These are phyloP conservation scores for Cladosporium velox DNA, from an alignment of 2,329 filamentous ascomycete genomes.

Conservation along the genomic window DNA sequence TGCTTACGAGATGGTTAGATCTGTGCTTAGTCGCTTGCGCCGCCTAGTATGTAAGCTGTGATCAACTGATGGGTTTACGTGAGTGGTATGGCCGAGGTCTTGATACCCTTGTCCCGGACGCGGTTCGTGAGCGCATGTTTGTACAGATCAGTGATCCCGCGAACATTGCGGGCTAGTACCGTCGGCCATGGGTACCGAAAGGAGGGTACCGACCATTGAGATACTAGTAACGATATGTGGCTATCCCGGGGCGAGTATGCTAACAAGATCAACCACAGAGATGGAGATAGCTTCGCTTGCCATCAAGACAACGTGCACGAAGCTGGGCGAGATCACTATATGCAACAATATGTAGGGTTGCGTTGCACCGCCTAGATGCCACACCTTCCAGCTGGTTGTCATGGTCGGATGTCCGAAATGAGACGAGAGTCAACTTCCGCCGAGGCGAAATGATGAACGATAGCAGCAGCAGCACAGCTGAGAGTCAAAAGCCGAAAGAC, in stretches of 20 bases:
- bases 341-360: background rate
- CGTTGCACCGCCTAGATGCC: background rate
- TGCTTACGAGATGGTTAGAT: constrained; percentile 1
- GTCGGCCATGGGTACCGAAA: background rate
- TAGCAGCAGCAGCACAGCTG: background rate
- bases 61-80: background rate
- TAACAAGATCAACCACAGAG: background rate
- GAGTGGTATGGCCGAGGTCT: background rate
- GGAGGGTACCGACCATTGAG: background rate
- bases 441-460: background rate
- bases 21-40: background rate
- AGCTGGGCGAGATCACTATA: background rate
- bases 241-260: background rate
- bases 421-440: background rate
- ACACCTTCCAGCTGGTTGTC: background rate
- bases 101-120: background rate
- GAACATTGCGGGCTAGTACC: background rate
- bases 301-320: background rate
- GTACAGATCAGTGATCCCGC: background rate
- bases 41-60: constrained; percentile 1
- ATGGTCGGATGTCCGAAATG: background rate
- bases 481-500: constrained; percentile 11
- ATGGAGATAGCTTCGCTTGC: background rate
- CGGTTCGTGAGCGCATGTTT: background rate
- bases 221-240: background rate